Base-by-base conservation (phyloP, 2,329 filamentous ascomycete genomes). In the Knoxdaviesia capensis region DNA sequence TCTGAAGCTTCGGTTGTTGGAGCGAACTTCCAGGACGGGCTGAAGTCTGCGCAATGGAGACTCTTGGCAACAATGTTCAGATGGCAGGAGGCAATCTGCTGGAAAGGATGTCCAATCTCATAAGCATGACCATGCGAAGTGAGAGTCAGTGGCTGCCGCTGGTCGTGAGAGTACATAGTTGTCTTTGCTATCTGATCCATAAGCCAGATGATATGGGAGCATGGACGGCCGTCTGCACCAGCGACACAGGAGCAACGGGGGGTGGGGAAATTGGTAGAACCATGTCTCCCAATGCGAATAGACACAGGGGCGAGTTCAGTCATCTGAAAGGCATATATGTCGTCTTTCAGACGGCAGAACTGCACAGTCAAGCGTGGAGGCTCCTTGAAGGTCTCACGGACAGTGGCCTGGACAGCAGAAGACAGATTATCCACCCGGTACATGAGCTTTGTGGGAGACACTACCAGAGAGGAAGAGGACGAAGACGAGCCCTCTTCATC, bases 311-410 rank as follows among this genome's bases (percentile, higher is more conserved):
- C 65, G 3, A 65, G 54, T 51, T 74, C 70, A 4, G 66, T 66
- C 56, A 74, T 62, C 49, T 71, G 62, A 45, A 74, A 74, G 39
- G 69, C 65, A 44, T 68, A 71, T 20, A 66, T 64, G 45, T 65
- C 50, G 29, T 62, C 59, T 37, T 63, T 59, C 36, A 62, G 57
- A 28, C 63, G 61, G 45, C 68, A 73, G 43, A 61, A 61, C 48
- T 70, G 62, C 6, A 74, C 53, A 0, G 61, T 56, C 44, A 74
- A 62, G 44, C 60, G 59, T 3, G 68, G 65, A 0, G 67, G 62
- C 7, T 68, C 61, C 32, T 55, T 56, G 46, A 71, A 66, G 29
- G 63, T 56, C 39, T 64, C 61, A 10, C 62, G 57, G 6, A 71
- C 58, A 3, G 54, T 49, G 6, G 55, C 50, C 41, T 59, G 60